A percentile compares a stretch with the other conserved stretches of the same genome.
Conservation (phyloP, 345 rosid species). For the Linum tenue region DNA sequence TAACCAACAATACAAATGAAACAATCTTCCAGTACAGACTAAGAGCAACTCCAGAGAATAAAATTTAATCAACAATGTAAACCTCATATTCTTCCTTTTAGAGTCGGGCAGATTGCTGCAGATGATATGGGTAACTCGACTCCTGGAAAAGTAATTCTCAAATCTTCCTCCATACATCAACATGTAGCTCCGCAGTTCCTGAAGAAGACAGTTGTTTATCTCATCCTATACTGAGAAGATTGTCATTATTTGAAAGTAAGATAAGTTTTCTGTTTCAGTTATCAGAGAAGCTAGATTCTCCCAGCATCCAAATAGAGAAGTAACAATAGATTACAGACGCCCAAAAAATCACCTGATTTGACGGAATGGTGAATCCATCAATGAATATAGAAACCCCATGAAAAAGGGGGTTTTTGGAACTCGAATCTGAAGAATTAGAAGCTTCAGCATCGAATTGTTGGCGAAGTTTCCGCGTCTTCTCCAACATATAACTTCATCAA, state of each 20-base stretch:
- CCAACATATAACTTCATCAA: slow-evolving; percentile 63
- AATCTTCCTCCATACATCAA: slow-evolving; percentile 62
- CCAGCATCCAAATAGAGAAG: background rate
- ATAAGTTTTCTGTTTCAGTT: background rate
- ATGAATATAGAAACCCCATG: slow-evolving; percentile 85
- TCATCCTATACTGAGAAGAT: background rate
- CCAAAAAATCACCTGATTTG: slow-evolving; percentile 53
- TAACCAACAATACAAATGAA: slow-evolving; percentile 5
- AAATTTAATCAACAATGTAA: slow-evolving; percentile 6
- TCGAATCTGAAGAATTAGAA: slow-evolving; percentile 34
- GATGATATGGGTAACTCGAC: slow-evolving; percentile 69
- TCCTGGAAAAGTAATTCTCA: slow-evolving; percentile 84
- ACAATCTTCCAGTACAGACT: background rate
- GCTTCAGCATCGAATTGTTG: slow-evolving; percentile 62
- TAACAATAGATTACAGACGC: background rate
- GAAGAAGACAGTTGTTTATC: slow-evolving; percentile 7
- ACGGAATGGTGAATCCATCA: slow-evolving; percentile 86
- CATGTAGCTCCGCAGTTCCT: slow-evolving; percentile 82
- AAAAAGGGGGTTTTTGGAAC: slow-evolving; percentile 47
- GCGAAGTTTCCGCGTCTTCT: slow-evolving; percentile 74
- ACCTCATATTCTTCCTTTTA: slow-evolving; percentile 86
- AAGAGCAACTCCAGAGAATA: slow-evolving; percentile 1
- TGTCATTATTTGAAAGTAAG: background rate
- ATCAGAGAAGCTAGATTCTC: background rate
- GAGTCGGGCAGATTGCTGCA: slow-evolving; percentile 86